phyloP scores from a whole-genome alignment of 2,329 filamentous ascomycete genomes.

The Alternaria burnsii region DNA sequence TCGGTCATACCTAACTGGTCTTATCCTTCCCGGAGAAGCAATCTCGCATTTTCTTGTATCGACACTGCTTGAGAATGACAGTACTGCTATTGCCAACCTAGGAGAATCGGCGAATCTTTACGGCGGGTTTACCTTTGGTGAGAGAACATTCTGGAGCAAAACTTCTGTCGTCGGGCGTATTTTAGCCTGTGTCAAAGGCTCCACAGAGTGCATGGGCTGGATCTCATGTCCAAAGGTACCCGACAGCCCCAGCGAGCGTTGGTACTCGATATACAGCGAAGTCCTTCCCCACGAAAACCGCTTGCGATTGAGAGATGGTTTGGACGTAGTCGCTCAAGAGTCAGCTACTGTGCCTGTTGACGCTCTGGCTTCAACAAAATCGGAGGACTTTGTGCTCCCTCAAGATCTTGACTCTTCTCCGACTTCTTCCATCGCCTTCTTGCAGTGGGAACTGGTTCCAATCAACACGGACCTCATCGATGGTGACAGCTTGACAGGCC shows the following conservation, averaged over 20 bases:
- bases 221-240: slow-evolving; percentile 56
- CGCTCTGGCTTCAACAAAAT: slow-evolving; percentile 25
- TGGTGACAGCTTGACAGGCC: slow-evolving; percentile 24
- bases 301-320: slow-evolving; percentile 49
- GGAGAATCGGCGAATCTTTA: slow-evolving; percentile 63
- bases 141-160: slow-evolving; percentile 66
- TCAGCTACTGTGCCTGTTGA: slow-evolving; percentile 48
- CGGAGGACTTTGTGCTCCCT: slow-evolving; percentile 51
- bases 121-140: slow-evolving; percentile 62
- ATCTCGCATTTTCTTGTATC: slow-evolving; percentile 65
- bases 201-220: slow-evolving; percentile 65
- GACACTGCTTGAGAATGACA: slow-evolving; percentile 64
- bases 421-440: slow-evolving; percentile 29
- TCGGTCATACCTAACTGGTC: slow-evolving; percentile 63
- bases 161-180: slow-evolving; percentile 63
- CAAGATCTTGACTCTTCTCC: slow-evolving; percentile 39
- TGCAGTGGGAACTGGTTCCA: slow-evolving; percentile 39
- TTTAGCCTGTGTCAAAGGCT: slow-evolving; percentile 56
- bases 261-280: slow-evolving; percentile 59
- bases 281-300: slow-evolving; percentile 42
- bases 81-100: slow-evolving; percentile 56
- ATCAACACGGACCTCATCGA: slow-evolving; percentile 36
- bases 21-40: slow-evolving; percentile 63
- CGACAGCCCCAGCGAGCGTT: slow-evolving; percentile 54
- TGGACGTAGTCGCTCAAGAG: slow-evolving; percentile 42